Evolutionary conservation across 176 grass and related monocot species (phyloP).

Genomic region (Carex kokanica): DNA sequence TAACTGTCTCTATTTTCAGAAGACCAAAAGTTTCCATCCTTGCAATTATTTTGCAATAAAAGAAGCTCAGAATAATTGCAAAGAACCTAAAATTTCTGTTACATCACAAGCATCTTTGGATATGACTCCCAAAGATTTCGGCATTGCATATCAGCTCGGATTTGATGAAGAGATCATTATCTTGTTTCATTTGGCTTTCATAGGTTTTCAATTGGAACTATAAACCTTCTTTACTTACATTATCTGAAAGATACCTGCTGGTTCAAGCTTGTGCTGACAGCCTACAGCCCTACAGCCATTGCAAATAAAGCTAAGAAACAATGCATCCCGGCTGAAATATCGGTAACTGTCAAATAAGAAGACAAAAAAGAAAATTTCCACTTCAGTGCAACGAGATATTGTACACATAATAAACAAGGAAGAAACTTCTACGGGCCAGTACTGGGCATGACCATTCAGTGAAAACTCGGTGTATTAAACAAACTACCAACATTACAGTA

Average conservation of each 20-base stretch:
- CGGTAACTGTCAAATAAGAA: not conserved
- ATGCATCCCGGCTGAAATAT: conserved; percentile 6
- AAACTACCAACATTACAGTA: not conserved
- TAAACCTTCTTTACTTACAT: not conserved
- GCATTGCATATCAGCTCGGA: not conserved
- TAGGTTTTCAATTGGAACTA: not conserved
- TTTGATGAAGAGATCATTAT: not conserved
- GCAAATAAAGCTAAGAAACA: not conserved
- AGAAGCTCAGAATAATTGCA: not conserved
- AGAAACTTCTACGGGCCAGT: not conserved
- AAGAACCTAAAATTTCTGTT: not conserved
- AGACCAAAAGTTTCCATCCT: not conserved
- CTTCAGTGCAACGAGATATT: not conserved
- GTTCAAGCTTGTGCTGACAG: not conserved
- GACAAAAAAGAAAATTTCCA: not conserved
- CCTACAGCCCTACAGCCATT: not conserved
- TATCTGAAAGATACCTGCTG: not conserved
- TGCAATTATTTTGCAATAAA: not conserved
- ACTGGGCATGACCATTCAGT: not conserved
- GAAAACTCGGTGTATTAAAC: not conserved
- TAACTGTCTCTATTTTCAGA: not conserved
- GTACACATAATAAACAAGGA: not conserved
- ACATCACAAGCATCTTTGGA: not conserved
- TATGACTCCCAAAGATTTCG: not conserved
- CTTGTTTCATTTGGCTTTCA: not conserved